Conservation (phyloP, 139 green algal genomes). For the Closterium sp. region DNA sequence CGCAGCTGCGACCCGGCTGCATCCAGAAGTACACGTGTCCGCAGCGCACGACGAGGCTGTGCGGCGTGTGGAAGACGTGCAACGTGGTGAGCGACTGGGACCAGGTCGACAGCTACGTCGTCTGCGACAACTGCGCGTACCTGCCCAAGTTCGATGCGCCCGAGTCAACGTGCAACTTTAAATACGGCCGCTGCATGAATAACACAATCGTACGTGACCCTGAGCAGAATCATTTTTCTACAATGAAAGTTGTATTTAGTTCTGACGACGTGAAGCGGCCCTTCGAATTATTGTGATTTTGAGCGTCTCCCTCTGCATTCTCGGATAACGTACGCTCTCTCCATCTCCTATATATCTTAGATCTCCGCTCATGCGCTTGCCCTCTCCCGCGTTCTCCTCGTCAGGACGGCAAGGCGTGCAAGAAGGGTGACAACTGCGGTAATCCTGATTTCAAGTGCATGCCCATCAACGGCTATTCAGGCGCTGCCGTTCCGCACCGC, state of each 20-base stretch:
- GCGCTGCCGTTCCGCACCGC: neutral
- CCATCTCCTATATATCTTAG: no score
- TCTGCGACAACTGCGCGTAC: neutral
- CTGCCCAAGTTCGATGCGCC: neutral
- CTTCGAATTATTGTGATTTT: no score
- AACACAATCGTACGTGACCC: neutral
- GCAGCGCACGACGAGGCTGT: neutral
- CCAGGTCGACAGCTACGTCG: neutral
- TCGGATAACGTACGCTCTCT: no score
- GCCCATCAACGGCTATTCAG: neutral
- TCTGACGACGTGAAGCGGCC: neutral
- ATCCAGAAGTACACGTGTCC: neutral
- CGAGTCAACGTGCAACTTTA: neutral
- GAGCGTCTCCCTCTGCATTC: no score
- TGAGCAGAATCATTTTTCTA: neutral
- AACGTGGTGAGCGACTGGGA: neutral
- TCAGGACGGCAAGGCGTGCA: neutral
- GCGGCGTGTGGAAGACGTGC: neutral
- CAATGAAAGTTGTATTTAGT: neutral
- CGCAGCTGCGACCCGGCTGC: neutral
- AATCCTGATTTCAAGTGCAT: neutral
- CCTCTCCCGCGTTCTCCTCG: neutral
- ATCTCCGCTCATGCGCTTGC: neutral
- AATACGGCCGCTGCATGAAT: neutral
- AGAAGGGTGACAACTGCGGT: neutral